Conservation (phyloP, 164 flowering plant genomes). For the Liriodendron chinense region DNA sequence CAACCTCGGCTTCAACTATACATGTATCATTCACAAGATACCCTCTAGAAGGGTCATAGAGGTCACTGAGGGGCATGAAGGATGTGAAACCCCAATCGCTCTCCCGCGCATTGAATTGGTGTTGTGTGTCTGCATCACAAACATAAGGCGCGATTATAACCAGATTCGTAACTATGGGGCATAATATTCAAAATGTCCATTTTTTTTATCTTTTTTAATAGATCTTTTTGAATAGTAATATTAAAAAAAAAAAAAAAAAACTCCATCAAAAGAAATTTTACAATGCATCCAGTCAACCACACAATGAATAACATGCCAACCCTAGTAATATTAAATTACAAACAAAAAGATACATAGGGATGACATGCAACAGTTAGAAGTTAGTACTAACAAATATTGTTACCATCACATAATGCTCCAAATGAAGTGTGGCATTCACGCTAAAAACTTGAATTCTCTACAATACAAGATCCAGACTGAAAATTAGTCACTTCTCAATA, state of each 20-base stretch:
- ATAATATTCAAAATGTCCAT: background rate
- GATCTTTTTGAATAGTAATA: background rate
- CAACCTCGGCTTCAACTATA: constrained; percentile 81
- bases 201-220: background rate
- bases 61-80: constrained; percentile 81
- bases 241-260: too few relatives aligned
- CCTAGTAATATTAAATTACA: background rate
- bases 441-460: too few relatives aligned
- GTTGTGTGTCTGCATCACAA: constrained; percentile 67
- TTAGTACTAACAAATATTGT: too few relatives aligned
- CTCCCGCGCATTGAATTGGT: constrained; percentile 83
- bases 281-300: background rate
- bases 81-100: constrained; percentile 97
- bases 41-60: constrained; percentile 76
- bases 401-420: too few relatives aligned
- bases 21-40: constrained; percentile 68
- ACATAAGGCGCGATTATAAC: constrained; percentile 4
- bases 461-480: too few relatives aligned
- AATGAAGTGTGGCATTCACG: too few relatives aligned
- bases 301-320: background rate
- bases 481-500: too few relatives aligned
- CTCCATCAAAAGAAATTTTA: background rate
- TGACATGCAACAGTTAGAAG: too few relatives aligned
- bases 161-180: background rate
- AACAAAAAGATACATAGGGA: background rate